Evolutionary conservation across 2,329 filamentous ascomycete species (phyloP).

Genomic region (Fusarium sp.): DNA sequence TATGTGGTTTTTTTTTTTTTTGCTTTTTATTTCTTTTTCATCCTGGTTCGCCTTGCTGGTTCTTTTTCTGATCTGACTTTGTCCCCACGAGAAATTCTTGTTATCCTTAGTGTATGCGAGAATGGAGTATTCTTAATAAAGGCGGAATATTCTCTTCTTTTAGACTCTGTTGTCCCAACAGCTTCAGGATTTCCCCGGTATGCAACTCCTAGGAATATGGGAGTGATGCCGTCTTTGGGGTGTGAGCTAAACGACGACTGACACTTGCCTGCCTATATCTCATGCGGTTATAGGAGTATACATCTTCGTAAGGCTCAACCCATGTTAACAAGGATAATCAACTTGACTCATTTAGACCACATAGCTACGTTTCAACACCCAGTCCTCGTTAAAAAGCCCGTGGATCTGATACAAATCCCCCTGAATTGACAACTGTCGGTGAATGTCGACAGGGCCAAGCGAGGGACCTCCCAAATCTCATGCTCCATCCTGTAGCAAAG

Average conservation of each 20-base stretch:
- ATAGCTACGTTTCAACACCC: neutral
- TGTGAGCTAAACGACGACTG: neutral
- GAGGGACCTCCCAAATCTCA: neutral
- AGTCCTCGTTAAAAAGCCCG: neutral
- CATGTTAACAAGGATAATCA: neutral
- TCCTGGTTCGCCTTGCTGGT: conserved; percentile 31
- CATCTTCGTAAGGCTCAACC: neutral
- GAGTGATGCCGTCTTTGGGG: neutral
- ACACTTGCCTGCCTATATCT: neutral
- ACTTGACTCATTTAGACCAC: neutral
- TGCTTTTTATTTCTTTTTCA: conserved; percentile 32
- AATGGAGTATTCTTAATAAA: conserved; percentile 46
- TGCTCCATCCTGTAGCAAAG: neutral
- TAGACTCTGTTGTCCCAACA: neutral
- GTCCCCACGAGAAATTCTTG: conserved; percentile 24
- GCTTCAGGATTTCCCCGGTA: neutral
- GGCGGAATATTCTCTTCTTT: conserved; percentile 43
- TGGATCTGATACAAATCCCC: neutral
- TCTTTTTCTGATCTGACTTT: conserved; percentile 6
- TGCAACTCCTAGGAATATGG: neutral
- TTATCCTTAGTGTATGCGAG: conserved; percentile 30
- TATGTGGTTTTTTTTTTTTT: neutral
- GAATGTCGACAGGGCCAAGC: neutral
- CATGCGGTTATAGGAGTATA: neutral
- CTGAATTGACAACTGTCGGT: neutral